These are phyloP conservation scores for Phaeosphaeriaceae sp. DNA, from an alignment of 2,329 filamentous ascomycete genomes.

Conservation along the genomic window DNA sequence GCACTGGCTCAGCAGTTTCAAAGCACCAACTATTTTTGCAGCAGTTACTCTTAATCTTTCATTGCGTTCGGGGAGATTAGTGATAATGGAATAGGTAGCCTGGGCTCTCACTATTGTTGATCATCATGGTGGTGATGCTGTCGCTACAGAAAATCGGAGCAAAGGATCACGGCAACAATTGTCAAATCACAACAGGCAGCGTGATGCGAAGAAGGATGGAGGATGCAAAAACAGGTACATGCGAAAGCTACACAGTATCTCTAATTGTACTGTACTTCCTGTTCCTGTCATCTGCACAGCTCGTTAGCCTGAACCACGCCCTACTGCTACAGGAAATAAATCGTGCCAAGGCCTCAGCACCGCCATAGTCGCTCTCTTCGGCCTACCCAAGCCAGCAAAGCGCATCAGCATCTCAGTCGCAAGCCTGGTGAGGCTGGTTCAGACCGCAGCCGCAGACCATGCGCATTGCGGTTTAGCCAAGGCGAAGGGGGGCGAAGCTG, in stretches of 20 bases:
- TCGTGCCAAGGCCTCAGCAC: neutral
- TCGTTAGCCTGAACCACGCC: too few species aligned
- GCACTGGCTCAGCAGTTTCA: neutral
- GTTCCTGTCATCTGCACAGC: too few species aligned
- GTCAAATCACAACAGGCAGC: neutral
- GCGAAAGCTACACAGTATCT: too few species aligned
- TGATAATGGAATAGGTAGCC: neutral
- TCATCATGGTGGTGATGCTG: neutral
- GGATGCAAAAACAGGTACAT: neutral
- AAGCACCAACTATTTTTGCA: neutral
- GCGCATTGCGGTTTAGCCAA: neutral
- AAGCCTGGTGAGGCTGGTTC: constrained; percentile 8
- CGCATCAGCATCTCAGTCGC: neutral
- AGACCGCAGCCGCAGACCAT: neutral
- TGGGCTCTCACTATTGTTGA: neutral
- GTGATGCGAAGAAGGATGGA: neutral
- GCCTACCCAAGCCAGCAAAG: constrained; percentile 4
- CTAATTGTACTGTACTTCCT: too few species aligned
- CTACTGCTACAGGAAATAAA: neutral
- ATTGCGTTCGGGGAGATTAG: neutral
- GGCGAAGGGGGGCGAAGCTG: constrained; percentile 8
- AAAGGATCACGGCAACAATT: neutral
- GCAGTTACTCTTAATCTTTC: neutral
- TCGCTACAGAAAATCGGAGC: neutral
- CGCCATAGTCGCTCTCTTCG: constrained; percentile 1